Percentiles rank a stretch among this genome's conserved stretches.
Evolutionary conservation across 1,284 basidiomycete genomes (phyloP).

Genomic region (Cystobasidiaceae sp.): DNA sequence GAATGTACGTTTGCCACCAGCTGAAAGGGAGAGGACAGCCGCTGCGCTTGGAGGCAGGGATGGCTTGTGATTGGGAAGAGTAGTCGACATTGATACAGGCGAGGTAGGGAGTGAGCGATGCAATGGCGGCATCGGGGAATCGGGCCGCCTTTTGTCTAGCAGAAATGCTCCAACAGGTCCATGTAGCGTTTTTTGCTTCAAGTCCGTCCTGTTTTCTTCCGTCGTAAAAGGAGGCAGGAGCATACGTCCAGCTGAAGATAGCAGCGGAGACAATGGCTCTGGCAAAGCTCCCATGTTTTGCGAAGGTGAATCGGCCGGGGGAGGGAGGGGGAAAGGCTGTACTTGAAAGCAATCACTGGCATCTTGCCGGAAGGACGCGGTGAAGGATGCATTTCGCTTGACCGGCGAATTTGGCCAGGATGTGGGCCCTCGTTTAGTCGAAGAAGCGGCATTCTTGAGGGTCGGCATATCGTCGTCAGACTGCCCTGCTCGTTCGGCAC

Average conservation of each 20-base stretch:
- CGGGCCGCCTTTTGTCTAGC: conserved; percentile 1
- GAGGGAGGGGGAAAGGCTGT: neutral
- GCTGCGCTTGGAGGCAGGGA: no score
- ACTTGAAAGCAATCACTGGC: neutral
- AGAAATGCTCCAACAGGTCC: neutral
- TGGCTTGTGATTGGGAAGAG: neutral
- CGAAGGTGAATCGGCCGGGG: no score
- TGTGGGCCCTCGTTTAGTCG: conserved; percentile 5
- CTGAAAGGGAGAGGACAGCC: no score
- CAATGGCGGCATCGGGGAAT: conserved; percentile 5
- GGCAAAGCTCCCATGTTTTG: no score
- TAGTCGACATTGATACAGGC: neutral
- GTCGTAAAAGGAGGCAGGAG: no score
- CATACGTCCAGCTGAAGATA: no score
- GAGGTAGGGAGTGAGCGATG: neutral
- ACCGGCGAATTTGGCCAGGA: conserved; percentile 19
- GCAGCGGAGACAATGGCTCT: no score
- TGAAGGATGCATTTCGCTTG: conserved; percentile 11
- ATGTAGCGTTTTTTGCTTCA: no score
- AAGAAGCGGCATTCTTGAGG: neutral
- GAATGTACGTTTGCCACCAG: no score
- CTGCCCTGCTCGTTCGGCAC: neutral
- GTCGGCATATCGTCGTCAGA: neutral
- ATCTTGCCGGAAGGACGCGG: neutral
- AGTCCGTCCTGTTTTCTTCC: no score